A percentile compares a stretch with the other conserved stretches of the same genome.
Evolutionary conservation across 1,139 yeast species (phyloP).

Genomic region (Lodderomyces elongisporus): DNA sequence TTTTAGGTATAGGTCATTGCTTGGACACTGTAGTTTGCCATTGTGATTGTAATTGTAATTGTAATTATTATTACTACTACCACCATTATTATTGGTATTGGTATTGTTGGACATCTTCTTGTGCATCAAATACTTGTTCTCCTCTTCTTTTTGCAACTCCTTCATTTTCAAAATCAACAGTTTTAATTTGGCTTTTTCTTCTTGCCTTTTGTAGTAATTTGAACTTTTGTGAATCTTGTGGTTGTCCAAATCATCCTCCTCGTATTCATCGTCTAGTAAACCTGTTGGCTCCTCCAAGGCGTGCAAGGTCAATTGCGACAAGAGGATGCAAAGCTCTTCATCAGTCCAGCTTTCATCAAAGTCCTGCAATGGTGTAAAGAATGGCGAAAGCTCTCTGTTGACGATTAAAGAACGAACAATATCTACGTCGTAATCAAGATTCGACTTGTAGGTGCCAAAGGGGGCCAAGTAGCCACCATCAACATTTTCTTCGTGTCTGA

Average conservation of each 20-base stretch:
- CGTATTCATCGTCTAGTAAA: slow-evolving; percentile 49
- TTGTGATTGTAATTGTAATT: no score
- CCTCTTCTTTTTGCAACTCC: slow-evolving; percentile 51
- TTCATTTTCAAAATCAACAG: slow-evolving; percentile 45
- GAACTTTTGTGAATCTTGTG: slow-evolving; percentile 53
- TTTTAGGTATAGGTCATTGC: slow-evolving; percentile 27
- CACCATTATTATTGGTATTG: no score
- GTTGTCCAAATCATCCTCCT: slow-evolving; percentile 47
- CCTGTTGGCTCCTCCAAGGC: slow-evolving; percentile 56
- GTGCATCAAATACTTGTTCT: slow-evolving; percentile 38
- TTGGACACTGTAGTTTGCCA: slow-evolving; percentile 14
- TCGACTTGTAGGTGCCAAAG: slow-evolving; percentile 74
- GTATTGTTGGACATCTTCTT: no score
- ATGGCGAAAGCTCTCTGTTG: slow-evolving; percentile 73
- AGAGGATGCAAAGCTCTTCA: slow-evolving; percentile 56
- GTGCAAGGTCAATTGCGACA: slow-evolving; percentile 54
- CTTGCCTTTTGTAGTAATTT: slow-evolving; percentile 48
- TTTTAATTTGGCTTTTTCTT: slow-evolving; percentile 48
- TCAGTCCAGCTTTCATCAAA: slow-evolving; percentile 72
- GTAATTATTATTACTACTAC: no score
- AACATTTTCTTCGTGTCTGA: slow-evolving; percentile 54
- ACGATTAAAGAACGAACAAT: slow-evolving; percentile 62
- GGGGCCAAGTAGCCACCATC: slow-evolving; percentile 86
- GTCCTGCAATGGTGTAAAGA: slow-evolving; percentile 84
- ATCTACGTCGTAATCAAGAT: slow-evolving; percentile 68